Base-by-base conservation (phyloP, 352 stramenopile species). In the Phytophthora gonapodyides region DNA sequence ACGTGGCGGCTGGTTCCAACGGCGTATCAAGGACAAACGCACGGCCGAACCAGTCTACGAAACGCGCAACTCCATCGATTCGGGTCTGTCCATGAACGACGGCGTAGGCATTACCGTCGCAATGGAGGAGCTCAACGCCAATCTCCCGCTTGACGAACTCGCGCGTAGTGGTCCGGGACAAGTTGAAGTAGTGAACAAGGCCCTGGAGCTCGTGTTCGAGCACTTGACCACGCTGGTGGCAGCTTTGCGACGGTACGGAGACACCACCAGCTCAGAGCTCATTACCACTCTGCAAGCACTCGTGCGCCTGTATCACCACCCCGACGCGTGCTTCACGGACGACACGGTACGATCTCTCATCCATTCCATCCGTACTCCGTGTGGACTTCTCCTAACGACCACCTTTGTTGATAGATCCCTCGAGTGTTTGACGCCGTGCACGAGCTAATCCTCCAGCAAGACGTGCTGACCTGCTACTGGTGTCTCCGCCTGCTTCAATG, bases 381-480 rank as follows among this genome's bases (percentile, higher is more conserved):
- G 19, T 57, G 6, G 33, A 2, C 8, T 36, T 21, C 17, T 35
- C n/a, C 37, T 70, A 46, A 62, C 16, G n/a, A 16, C 27, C 15
- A 35, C 12, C 19, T 42, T 54, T 38, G 51, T 0, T 61, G 37
- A 9, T 45, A 86, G 76, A 80, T 83, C 21, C 67, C 72, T 30
- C 61, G 68, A 0, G 61, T 90, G 12, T 71, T 87, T 38, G 77
- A 89, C 21, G 79, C 69, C 3, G 53, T 87, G 0, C 67, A 86
- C 19, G 80, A 86, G 36, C 72, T 92, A 7, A 58, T 92, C 44
- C 38, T 76, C 5, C 76, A 84, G 27, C 76, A 82, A 48, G 76
- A 92, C 34, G 74, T 80, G 33, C 67, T 92, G 37, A 79, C 64
- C 7, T 78, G 69, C 34, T 92, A 90, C 52, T 92, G 83, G 83